These are phyloP conservation scores for Penicillium soppii DNA, from an alignment of 495 filamentous ascomycete species.

Conservation along the genomic window DNA sequence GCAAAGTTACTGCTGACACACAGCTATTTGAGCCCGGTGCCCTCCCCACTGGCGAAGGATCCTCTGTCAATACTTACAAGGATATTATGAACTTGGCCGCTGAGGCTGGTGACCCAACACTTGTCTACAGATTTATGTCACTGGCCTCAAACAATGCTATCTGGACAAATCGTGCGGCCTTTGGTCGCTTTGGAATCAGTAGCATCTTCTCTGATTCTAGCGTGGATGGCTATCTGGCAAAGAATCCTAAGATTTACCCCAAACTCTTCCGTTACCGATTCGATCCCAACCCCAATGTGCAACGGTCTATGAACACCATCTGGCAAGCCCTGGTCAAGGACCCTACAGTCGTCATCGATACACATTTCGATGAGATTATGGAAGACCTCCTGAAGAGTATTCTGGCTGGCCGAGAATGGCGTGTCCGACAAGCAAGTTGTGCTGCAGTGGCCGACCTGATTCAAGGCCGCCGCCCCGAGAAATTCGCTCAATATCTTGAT, in stretches of 20 bases:
- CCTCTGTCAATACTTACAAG: slow-evolving; percentile 89
- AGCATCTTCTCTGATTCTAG: slow-evolving; percentile 87
- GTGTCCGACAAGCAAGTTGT: slow-evolving; percentile 87
- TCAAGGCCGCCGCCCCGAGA: slow-evolving; percentile 68
- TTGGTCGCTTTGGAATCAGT: slow-evolving; percentile 89
- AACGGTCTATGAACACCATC: slow-evolving; percentile 93
- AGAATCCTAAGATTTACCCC: slow-evolving; percentile 90
- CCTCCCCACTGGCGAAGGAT: slow-evolving; percentile 85
- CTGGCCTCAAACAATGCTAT: slow-evolving; percentile 90
- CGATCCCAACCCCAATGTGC: slow-evolving; percentile 89
- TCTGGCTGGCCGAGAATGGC: slow-evolving; percentile 81
- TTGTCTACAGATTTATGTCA: slow-evolving; percentile 97
- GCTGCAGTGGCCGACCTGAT: slow-evolving; percentile 85
- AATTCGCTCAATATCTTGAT: slow-evolving; percentile 79
- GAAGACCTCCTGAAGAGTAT: slow-evolving; percentile 80
- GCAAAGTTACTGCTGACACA: slow-evolving; percentile 81
- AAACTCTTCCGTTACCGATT: slow-evolving; percentile 94
- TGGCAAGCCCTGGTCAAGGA: slow-evolving; percentile 93
- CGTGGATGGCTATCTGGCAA: slow-evolving; percentile 63
- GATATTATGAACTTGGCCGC: slow-evolving; percentile 91
- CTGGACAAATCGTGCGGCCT: slow-evolving; percentile 92
- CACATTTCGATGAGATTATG: slow-evolving; percentile 82
- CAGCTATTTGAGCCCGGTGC: slow-evolving; percentile 93
- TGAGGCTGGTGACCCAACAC: slow-evolving; percentile 89
- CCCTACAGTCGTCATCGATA: slow-evolving; percentile 65